A percentile compares a stretch with the other conserved stretches of the same genome.
phyloP scores from a whole-genome alignment of 2,329 filamentous ascomycete species.

The Penicillium sp. region DNA sequence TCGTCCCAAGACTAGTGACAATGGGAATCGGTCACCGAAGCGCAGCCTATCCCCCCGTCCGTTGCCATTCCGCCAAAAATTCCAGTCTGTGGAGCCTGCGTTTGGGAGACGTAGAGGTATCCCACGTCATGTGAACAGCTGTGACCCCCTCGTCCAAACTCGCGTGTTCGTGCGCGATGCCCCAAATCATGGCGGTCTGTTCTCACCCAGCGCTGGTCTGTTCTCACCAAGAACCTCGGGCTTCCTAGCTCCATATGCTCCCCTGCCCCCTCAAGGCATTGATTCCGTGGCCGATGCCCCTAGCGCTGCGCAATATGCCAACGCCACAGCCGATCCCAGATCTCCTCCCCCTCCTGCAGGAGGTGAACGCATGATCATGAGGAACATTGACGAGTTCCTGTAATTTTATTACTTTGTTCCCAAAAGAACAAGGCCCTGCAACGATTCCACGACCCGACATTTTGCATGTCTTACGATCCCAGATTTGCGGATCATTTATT shows the following conservation, averaged over 20 bases:
- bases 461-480: constrained; percentile 18
- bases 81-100: constrained; percentile 27
- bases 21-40: constrained; percentile 29
- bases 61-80: constrained; percentile 41
- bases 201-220: constrained; percentile 46
- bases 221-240: constrained; percentile 48
- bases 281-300: constrained; percentile 30
- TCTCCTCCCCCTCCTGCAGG: constrained; percentile 43
- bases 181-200: constrained; percentile 37
- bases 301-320: constrained; percentile 18
- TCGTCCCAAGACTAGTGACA: constrained; percentile 28
- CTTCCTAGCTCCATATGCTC: constrained; percentile 41
- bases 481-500: constrained; percentile 16
- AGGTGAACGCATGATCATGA: constrained; percentile 43
- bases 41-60: constrained; percentile 38
- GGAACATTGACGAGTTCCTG: constrained; percentile 48
- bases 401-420: constrained; percentile 26
- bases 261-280: constrained; percentile 36
- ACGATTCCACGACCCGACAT: constrained; percentile 33
- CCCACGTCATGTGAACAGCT: constrained; percentile 26
- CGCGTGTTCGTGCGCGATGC: constrained; percentile 41
- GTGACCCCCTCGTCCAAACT: constrained; percentile 33
- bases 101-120: constrained; percentile 15
- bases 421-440: constrained; percentile 15
- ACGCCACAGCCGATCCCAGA: constrained; percentile 36